Conservation (phyloP, 1,139 yeast species). For the Taiozyma sp. region DNA sequence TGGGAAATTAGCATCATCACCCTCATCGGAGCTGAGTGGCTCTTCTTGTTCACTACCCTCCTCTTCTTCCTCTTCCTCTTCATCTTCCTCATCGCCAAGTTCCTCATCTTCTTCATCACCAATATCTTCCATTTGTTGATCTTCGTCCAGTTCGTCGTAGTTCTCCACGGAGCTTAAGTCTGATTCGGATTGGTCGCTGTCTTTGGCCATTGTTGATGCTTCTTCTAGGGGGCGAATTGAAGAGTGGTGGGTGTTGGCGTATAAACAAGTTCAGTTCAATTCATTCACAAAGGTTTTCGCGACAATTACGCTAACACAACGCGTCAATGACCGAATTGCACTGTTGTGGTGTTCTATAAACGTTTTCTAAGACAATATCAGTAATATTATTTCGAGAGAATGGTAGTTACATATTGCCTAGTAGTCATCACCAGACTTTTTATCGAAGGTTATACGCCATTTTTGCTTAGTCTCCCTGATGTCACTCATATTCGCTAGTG, state of each 20-base stretch:
- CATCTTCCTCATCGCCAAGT: constrained; percentile 12
- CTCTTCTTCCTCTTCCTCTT: constrained; percentile 13
- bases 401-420: no score
- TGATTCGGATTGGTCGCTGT: constrained; percentile 4
- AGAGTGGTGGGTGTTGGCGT: not conserved
- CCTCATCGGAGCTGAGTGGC: constrained; percentile 21
- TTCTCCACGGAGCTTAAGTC: constrained; percentile 9
- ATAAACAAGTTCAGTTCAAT: not conserved
- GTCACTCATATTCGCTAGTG: no score
- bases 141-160: constrained; percentile 14
- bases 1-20: constrained; percentile 18
- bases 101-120: constrained; percentile 15
- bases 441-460: no score
- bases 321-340: no score
- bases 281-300: not conserved
- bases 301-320: not conserved
- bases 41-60: constrained; percentile 9
- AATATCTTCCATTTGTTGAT: not conserved
- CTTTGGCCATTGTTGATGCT: not conserved
- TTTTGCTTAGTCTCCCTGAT: no score
- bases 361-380: no score
- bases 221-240: no score
- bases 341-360: no score
- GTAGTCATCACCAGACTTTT: no score
- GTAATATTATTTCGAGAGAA: not conserved